Conservation (phyloP, 306 rosid species). For the Fragaria vesca region DNA sequence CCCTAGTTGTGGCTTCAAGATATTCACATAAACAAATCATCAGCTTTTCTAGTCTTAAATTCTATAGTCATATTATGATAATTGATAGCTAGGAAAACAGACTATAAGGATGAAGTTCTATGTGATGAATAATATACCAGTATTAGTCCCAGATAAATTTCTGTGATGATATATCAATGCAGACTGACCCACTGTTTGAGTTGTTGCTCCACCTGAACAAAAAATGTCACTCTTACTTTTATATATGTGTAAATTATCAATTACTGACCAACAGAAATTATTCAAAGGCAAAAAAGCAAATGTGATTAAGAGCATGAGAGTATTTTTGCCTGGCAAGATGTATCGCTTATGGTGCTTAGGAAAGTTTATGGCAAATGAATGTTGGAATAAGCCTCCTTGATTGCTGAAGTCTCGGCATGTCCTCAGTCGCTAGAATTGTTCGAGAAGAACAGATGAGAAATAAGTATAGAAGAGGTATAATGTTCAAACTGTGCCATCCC, state of each 20-base stretch:
- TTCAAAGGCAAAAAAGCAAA: background rate
- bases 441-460: background rate
- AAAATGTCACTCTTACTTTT: background rate
- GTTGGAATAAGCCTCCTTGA: conserved; percentile 22
- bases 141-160: background rate
- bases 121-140: conserved; percentile 27
- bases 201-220: conserved; percentile 21
- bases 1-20: conserved; percentile 18
- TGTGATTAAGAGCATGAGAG: background rate
- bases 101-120: background rate
- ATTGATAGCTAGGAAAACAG: background rate
- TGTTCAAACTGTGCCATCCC: background rate
- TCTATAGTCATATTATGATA: background rate
- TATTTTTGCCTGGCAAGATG: conserved; percentile 34
- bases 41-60: conserved; percentile 3
- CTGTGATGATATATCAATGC: conserved; percentile 11
- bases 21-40: background rate
- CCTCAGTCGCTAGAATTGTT: conserved; percentile 24
- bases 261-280: background rate
- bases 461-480: background rate
- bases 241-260: background rate
- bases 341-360: conserved; percentile 36
- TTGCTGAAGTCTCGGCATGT: conserved; percentile 28
- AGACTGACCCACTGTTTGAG: conserved; percentile 17
- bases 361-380: conserved; percentile 19